Evolutionary conservation across 306 rosid genomes (phyloP).

Genomic region (Casuarina glauca): DNA sequence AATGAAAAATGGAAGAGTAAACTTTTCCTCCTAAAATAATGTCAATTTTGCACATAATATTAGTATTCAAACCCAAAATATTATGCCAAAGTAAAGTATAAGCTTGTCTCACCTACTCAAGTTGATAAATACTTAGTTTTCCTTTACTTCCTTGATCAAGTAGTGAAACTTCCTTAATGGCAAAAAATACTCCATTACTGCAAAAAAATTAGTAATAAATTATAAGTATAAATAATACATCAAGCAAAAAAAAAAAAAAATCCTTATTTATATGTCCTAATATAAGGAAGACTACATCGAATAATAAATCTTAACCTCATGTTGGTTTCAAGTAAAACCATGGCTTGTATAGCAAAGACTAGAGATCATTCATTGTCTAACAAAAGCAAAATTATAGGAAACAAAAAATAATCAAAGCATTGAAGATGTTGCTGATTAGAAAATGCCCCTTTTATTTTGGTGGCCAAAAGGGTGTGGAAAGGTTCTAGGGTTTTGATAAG

Average conservation of each 20-base stretch:
- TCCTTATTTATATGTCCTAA: background rate
- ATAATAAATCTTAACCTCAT: no score
- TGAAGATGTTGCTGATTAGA: background rate
- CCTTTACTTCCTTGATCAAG: conserved; percentile 86
- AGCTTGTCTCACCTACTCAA: conserved; percentile 69
- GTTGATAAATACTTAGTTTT: conserved; percentile 74
- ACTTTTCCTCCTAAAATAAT: background rate
- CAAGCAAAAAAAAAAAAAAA: background rate
- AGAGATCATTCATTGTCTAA: no score
- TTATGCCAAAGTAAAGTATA: conserved; percentile 23
- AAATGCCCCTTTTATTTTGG: background rate
- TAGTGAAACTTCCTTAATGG: conserved; percentile 95
- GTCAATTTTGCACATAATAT: conserved; percentile 2
- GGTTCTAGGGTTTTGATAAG: background rate
- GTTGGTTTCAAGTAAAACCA: no score
- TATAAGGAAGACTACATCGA: background rate
- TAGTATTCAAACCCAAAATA: conserved; percentile 10
- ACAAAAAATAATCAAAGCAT: background rate
- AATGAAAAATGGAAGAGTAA: conserved; percentile 23
- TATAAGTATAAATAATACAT: background rate
- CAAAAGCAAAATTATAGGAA: background rate
- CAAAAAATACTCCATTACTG: conserved; percentile 80
- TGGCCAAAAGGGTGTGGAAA: background rate
- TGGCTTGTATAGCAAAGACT: no score
- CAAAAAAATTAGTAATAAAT: conserved; percentile 1